These are phyloP conservation scores for Helichrysum umbraculigerum DNA, from an alignment of 129 eudicot genomes.

Conservation along the genomic window DNA sequence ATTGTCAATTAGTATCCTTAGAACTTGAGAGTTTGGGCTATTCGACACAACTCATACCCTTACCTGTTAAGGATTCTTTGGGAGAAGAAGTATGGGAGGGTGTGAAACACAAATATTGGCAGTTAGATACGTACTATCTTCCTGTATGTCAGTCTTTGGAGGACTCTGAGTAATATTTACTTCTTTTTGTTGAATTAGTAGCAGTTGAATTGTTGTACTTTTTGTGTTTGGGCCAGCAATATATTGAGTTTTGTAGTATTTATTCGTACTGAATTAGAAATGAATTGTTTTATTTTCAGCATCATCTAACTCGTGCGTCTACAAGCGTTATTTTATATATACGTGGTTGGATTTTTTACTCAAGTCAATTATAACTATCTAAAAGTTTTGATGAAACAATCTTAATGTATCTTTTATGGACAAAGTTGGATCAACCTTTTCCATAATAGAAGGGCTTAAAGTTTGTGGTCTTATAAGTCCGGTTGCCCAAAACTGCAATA, in stretches of 20 bases:
- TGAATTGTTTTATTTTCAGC: background rate
- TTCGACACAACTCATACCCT: slow-evolving; percentile 79
- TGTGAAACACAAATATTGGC: slow-evolving; percentile 97
- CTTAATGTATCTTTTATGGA: background rate
- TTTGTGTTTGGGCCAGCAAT: background rate
- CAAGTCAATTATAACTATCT: background rate
- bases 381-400: background rate
- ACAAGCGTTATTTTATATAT: background rate
- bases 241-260: background rate
- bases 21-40: slow-evolving; percentile 93
- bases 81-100: slow-evolving; percentile 93
- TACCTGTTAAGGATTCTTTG: slow-evolving; percentile 91
- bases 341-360: background rate
- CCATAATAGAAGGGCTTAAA: background rate
- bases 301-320: slow-evolving; percentile 1
- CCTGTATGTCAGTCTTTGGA: slow-evolving; percentile 82
- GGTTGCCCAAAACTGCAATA: background rate
- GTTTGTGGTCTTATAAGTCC: background rate
- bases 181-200: slow-evolving; percentile 20
- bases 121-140: slow-evolving; percentile 87
- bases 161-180: slow-evolving; percentile 54
- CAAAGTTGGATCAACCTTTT: background rate
- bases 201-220: slow-evolving; percentile 4
- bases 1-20: slow-evolving; percentile 84
- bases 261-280: background rate